A percentile compares a stretch with the other conserved stretches of the same genome.
Evolutionary conservation across 2,329 filamentous ascomycete species (phyloP).

Genomic region (Exophiala calicioides): DNA sequence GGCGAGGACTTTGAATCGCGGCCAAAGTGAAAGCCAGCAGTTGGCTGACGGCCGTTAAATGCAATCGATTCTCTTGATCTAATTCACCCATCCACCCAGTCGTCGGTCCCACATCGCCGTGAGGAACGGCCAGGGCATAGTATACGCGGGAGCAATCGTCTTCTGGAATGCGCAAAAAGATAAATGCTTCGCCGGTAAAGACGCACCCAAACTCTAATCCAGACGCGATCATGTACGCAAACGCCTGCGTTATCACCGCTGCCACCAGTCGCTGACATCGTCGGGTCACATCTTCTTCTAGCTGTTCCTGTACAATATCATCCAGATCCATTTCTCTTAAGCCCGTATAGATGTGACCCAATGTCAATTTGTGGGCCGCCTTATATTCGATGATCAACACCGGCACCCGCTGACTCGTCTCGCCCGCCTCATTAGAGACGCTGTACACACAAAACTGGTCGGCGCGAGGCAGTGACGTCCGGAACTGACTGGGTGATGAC

Average conservation of each 20-base stretch:
- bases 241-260: slow-evolving; percentile 51
- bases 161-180: slow-evolving; percentile 45
- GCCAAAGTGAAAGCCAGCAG: slow-evolving; percentile 36
- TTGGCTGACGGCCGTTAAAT: slow-evolving; percentile 38
- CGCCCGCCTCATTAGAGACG: slow-evolving; percentile 20
- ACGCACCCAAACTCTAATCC: slow-evolving; percentile 49
- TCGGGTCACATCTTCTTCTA: slow-evolving; percentile 39
- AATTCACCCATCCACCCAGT: slow-evolving; percentile 26
- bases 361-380: slow-evolving; percentile 49
- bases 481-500: not conserved
- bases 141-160: slow-evolving; percentile 35
- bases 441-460: slow-evolving; percentile 42
- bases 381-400: slow-evolving; percentile 49
- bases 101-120: slow-evolving; percentile 33
- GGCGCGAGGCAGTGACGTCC: not conserved
- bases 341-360: slow-evolving; percentile 44
- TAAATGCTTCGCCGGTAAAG: slow-evolving; percentile 46
- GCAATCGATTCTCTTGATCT: slow-evolving; percentile 32
- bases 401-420: slow-evolving; percentile 23
- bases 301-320: slow-evolving; percentile 39
- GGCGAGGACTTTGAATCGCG: slow-evolving; percentile 30
- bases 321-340: slow-evolving; percentile 47
- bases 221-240: slow-evolving; percentile 52
- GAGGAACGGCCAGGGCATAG: slow-evolving; percentile 38
- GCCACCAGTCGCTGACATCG: slow-evolving; percentile 42